These are phyloP conservation scores for Sarcodon aspratus DNA, from an alignment of 768 basidiomycete genomes.

Conservation along the genomic window DNA sequence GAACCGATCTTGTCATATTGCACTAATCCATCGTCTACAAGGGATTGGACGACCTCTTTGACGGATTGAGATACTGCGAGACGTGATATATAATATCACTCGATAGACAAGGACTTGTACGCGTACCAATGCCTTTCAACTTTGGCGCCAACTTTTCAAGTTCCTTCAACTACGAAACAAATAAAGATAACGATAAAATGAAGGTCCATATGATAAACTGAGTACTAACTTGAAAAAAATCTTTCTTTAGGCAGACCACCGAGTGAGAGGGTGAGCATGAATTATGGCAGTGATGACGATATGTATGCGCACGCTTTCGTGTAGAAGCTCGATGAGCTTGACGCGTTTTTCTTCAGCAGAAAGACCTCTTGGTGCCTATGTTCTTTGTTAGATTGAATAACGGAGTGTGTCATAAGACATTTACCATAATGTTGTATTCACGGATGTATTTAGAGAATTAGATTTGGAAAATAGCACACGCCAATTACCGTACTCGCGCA, in stretches of 20 bases:
- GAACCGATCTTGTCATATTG: conserved; percentile 89
- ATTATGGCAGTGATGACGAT: not conserved
- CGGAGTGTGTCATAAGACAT: too few species aligned
- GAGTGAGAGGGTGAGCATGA: not conserved
- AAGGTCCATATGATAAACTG: not conserved
- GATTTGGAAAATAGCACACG: too few species aligned
- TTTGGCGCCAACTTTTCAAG: conserved; percentile 84
- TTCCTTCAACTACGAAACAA: conserved; percentile 60
- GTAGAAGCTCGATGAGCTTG: conserved; percentile 86
- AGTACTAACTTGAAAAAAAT: conserved; percentile 57
- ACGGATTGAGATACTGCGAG: conserved; percentile 74
- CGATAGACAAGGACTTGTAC: not conserved
- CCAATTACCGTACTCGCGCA: too few species aligned
- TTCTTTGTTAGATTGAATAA: not conserved
- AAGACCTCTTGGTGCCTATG: conserved; percentile 69
- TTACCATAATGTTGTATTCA: too few species aligned
- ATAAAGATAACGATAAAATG: too few species aligned
- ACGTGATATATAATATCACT: not conserved
- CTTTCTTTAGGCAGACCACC: conserved; percentile 38
- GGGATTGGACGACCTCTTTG: conserved; percentile 81
- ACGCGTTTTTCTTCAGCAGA: conserved; percentile 85
- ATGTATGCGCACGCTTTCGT: conserved; percentile 58
- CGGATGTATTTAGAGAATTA: too few species aligned
- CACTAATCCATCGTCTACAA: conserved; percentile 81
- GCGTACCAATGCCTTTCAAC: conserved; percentile 79